Conservation (phyloP, 2,329 filamentous ascomycete genomes). For the Alternaria hordeiaustralica region DNA sequence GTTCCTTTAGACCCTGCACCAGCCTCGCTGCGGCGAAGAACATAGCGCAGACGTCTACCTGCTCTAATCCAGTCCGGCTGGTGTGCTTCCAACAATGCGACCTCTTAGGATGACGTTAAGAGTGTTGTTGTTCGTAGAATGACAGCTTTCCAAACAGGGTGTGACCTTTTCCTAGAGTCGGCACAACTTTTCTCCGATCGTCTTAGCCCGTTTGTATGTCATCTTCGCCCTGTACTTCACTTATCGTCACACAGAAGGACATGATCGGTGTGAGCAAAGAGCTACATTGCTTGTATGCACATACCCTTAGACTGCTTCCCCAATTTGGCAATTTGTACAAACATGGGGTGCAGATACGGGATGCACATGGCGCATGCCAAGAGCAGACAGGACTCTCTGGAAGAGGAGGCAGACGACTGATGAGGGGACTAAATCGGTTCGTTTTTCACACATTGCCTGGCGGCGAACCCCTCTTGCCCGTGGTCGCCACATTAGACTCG, state of each 20-base stretch:
- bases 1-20: background rate
- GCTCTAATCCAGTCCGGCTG: background rate
- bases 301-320: background rate
- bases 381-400: background rate
- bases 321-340: background rate
- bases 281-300: background rate
- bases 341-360: background rate
- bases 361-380: background rate
- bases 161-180: background rate
- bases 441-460: background rate
- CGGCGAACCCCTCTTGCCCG: background rate
- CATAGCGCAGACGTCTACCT: background rate
- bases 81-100: background rate
- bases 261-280: background rate
- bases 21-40: slow-evolving; percentile 3
- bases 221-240: background rate
- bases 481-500: background rate
- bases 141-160: background rate
- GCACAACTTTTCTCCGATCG: background rate
- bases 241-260: background rate
- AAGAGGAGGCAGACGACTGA: background rate
- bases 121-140: background rate
- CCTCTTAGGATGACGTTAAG: background rate
- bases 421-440: background rate
- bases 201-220: background rate